Base-by-base conservation (phyloP, 345 rosid species). In the Anacardium occidentale region DNA sequence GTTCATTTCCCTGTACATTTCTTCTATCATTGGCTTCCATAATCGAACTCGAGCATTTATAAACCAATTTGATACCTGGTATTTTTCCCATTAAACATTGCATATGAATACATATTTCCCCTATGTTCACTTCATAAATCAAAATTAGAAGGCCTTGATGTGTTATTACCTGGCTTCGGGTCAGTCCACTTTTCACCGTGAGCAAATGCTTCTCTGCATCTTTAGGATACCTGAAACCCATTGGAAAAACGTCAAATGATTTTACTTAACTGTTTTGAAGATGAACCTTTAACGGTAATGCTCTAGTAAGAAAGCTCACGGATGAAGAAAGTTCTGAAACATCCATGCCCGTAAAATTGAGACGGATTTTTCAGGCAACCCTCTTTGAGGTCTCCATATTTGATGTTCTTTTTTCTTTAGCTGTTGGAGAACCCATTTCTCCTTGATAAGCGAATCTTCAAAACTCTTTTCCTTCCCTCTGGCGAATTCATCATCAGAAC, bases 11-110 rank as follows among this genome's bases (percentile, higher is more conserved):
- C 84, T 84, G 69, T 92, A 90, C 98, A 94, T 94, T 52, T 94
- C 98, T 83, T 92, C 98, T 12, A 94, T 94, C 98, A 92, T 85
- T 12, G 98, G 98, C 76, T 94, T 94, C 98, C 98, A 94, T 44
- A 94, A 86, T 2, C 98, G 93, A 66, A 94, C 98, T 0, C 98
- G 88, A 3, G 98, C 98, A 62, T 94, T 94, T 75, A 94, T 94
- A 75, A 94, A 94, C 98, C 98, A 94, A 75, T 92, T 94, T 8
- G 98, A 92, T 69, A 94, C 98, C 98, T 90, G 77, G 8, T 58
- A 53, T 37, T 45, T 17, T 48, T 0, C 52, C 24, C 12, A 37
- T 34, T 1, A 37, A 37, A 37, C 42, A 37, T 37, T 37, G 42
- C 42, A 37, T 37, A 0, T 37, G 1, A 37, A 37, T 7, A 37